Evolutionary conservation across 2,329 filamentous ascomycete genomes (phyloP).

Genomic region (Nigrospora sphaerica): DNA sequence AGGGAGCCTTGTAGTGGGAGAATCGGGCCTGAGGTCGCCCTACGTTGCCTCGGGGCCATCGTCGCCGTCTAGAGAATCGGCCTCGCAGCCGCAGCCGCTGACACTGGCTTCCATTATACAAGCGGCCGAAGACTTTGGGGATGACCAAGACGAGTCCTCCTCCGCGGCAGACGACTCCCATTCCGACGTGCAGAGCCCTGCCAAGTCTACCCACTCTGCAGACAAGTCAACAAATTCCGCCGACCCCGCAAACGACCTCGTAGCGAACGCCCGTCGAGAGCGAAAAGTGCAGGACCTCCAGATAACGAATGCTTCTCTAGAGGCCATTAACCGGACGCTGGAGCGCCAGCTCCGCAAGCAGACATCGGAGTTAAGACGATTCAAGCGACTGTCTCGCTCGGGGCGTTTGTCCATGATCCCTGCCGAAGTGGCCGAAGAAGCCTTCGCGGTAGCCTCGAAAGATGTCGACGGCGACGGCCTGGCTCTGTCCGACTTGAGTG

Average conservation of each 20-base stretch:
- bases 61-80: slow-evolving; percentile 24
- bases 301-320: slow-evolving; percentile 89
- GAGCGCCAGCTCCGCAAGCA: slow-evolving; percentile 91
- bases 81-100: slow-evolving; percentile 30
- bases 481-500: slow-evolving; percentile 44
- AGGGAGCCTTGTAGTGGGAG: slow-evolving; percentile 25
- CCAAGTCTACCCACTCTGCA: slow-evolving; percentile 29
- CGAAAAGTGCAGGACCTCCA: slow-evolving; percentile 93
- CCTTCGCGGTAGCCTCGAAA: slow-evolving; percentile 34
- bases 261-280: slow-evolving; percentile 82
- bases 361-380: slow-evolving; percentile 78
- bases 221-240: slow-evolving; percentile 34
- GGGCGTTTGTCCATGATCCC: slow-evolving; percentile 50
- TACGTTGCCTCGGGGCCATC: slow-evolving; percentile 7
- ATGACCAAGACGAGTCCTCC: slow-evolving; percentile 19
- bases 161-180: slow-evolving; percentile 17
- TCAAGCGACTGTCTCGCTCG: slow-evolving; percentile 74
- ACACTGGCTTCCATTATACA: slow-evolving; percentile 51
- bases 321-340: slow-evolving; percentile 89
- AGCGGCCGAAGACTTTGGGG: slow-evolving; percentile 42
- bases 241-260: slow-evolving; percentile 65
- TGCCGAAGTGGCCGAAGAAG: slow-evolving; percentile 33
- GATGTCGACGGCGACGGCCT: slow-evolving; percentile 32
- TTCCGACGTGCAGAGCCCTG: slow-evolving; percentile 45
- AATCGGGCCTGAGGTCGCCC: slow-evolving; percentile 4